A percentile compares a stretch with the other conserved stretches of the same genome.
phyloP scores from a whole-genome alignment of 2,329 filamentous ascomycete species.

The Paradendryphiella salina region DNA sequence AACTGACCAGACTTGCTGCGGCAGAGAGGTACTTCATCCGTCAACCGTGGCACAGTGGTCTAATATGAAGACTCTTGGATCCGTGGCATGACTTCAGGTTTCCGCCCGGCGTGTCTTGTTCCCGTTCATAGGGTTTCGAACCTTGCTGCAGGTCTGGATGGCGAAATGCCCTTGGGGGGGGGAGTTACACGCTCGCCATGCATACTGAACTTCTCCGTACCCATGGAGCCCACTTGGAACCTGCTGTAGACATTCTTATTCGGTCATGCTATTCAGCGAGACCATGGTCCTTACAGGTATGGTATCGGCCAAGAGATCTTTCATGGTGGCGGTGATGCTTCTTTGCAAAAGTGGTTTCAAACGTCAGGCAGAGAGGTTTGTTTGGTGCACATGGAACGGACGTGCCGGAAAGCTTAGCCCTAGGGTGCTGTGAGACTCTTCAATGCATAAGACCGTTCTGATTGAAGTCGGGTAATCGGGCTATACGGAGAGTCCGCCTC shows the following conservation, averaged over 20 bases:
- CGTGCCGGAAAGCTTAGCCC: slow-evolving; percentile 23
- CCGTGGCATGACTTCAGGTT: slow-evolving; percentile 11
- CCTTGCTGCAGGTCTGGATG: slow-evolving; percentile 7
- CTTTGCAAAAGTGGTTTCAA: slow-evolving; percentile 38
- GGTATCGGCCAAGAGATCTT: slow-evolving; percentile 28
- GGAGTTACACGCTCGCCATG: slow-evolving; percentile 8
- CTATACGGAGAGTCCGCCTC: not conserved
- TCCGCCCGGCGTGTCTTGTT: slow-evolving; percentile 7
- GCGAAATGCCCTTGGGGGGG: slow-evolving; percentile 1
- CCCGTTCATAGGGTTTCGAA: slow-evolving; percentile 12
- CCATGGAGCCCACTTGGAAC: not conserved
- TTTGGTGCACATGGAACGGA: slow-evolving; percentile 28
- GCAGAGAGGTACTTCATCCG: slow-evolving; percentile 18
- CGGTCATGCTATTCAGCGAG: slow-evolving; percentile 13
- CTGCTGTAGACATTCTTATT: slow-evolving; percentile 4
- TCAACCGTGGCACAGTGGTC: slow-evolving; percentile 17
- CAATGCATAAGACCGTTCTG: slow-evolving; percentile 3
- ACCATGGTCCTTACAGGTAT: slow-evolving; percentile 22
- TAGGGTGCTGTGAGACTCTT: slow-evolving; percentile 9
- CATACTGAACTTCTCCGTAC: slow-evolving; percentile 9
- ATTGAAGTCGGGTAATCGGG: not conserved
- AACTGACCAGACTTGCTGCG: slow-evolving; percentile 40
- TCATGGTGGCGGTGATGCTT: slow-evolving; percentile 28
- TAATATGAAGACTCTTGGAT: slow-evolving; percentile 30
- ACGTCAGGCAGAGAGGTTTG: slow-evolving; percentile 26